phyloP scores from a whole-genome alignment of 2,329 filamentous ascomycete genomes.

The Fusarium concolor region DNA sequence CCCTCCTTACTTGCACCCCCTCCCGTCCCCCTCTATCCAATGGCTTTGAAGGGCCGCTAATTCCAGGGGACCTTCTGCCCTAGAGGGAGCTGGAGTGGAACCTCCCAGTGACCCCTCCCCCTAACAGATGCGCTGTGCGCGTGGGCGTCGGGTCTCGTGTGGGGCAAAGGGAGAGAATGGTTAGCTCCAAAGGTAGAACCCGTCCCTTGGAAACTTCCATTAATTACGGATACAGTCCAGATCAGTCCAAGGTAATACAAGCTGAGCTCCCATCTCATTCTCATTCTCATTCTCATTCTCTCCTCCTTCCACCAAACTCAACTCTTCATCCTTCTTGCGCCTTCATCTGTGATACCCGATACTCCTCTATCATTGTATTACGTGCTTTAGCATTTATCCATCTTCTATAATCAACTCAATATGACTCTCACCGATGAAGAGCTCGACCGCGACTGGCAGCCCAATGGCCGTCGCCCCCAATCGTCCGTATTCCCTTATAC shows the following conservation, averaged over 20 bases:
- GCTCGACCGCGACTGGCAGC: slow-evolving; percentile 83
- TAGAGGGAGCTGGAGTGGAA: slow-evolving; percentile 18
- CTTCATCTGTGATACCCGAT: slow-evolving; percentile 9
- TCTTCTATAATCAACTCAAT: slow-evolving; percentile 15
- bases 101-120: slow-evolving; percentile 10
- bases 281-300: slow-evolving; percentile 3
- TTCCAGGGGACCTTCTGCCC: slow-evolving; percentile 33
- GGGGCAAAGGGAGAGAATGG: slow-evolving; percentile 13
- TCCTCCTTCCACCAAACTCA: not conserved
- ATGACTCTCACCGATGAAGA: slow-evolving; percentile 70
- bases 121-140: slow-evolving; percentile 27
- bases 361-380: not conserved
- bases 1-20: too few species aligned
- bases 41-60: slow-evolving; percentile 20
- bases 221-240: slow-evolving; percentile 15
- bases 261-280: slow-evolving; percentile 15
- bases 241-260: not conserved
- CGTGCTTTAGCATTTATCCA: not conserved
- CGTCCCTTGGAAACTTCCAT: slow-evolving; percentile 37
- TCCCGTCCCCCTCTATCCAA: too few species aligned
- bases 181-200: slow-evolving; percentile 29
- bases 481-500: slow-evolving; percentile 75
- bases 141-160: slow-evolving; percentile 14
- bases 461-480: slow-evolving; percentile 80
- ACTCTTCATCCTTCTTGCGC: slow-evolving; percentile 8